Evolutionary conservation across 345 rosid genomes (phyloP), one percentile per base, ranked within the genome.

Genomic region (Murraya koenigii): DNA sequence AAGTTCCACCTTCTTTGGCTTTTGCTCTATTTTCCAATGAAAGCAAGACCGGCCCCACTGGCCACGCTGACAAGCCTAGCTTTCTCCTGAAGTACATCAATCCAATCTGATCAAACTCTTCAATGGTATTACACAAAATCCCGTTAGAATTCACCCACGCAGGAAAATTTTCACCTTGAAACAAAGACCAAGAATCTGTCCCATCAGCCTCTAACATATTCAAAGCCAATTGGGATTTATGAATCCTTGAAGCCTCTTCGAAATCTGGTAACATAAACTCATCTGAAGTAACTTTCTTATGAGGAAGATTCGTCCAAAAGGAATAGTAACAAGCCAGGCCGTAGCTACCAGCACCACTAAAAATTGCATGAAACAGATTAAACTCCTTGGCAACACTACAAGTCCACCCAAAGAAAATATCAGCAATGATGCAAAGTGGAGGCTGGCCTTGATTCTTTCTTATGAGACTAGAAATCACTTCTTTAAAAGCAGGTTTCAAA

Each of bases 151-250:
- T 44, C 49, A 13, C 49, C 49, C 49, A 44, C 49, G 49, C 49
- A 13, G 49, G 15, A 44, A 44, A 44, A 76, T 81, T 79, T 67
- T 54, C 47, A 0, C 55, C 47, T 44, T 84, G 90, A 62, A 81
- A 89, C 22, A 82, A 66, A 15, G 92, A 85, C 87, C 87, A 87
- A 3, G 81, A n/a, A 79, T 91, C 93, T 0, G 68, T 75, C 8
- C 92, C 92, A 56, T 85, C 86, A 6, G 91, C 92, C 66, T 80
- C 82, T 25, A 68, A 64, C 61, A 89, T 81, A 32, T 7, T 81
- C 49, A 79, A 25, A 7, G 93, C 79, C 71, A 88, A 66, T 44
- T 44, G 49, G 49, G 49, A 44, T 44, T 44, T 35, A 39, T 82
- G 83, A 67, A 85, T 22, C 7, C 15, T 79, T 5, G 67, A 59